Evolutionary conservation across 345 rosid species (phyloP).

Genomic region (Hibiscus syriacus): DNA sequence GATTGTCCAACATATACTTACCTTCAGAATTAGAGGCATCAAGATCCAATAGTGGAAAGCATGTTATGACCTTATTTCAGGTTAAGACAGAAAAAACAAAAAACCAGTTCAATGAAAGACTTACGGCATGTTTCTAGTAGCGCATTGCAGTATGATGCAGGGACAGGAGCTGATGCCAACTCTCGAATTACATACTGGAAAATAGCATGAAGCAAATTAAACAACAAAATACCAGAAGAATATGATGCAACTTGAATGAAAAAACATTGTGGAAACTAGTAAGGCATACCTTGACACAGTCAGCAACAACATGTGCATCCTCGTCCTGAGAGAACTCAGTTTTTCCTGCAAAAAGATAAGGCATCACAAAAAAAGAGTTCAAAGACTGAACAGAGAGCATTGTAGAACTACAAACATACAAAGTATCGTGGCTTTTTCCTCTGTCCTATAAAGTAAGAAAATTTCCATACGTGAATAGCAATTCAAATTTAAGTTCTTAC

Average conservation of each 20-base stretch:
- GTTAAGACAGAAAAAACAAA: conserved; percentile 8
- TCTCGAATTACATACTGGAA: conserved; percentile 87
- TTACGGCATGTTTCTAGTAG: conserved; percentile 92
- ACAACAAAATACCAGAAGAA: conserved; percentile 12
- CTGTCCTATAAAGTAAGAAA: conserved; percentile 2
- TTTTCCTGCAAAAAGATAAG: conserved; percentile 71
- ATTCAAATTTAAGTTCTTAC: neutral
- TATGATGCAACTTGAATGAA: conserved; percentile 2
- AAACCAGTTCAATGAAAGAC: conserved; percentile 27
- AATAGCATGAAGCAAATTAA: conserved; percentile 11
- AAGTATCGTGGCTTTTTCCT: conserved; percentile 7
- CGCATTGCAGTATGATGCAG: conserved; percentile 97
- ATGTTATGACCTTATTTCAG: neutral
- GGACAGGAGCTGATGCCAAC: conserved; percentile 96
- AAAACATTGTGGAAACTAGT: conserved; percentile 7
- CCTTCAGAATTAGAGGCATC: neutral
- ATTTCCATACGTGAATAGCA: neutral
- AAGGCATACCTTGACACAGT: conserved; percentile 77
- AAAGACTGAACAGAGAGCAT: neutral
- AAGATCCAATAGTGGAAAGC: neutral
- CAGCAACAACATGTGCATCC: conserved; percentile 90
- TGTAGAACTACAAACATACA: neutral
- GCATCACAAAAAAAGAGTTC: conserved; percentile 13
- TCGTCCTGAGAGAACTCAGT: conserved; percentile 57
- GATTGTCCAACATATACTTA: no score